A percentile compares a stretch with the other conserved stretches of the same genome.
phyloP scores from a whole-genome alignment of 2,329 filamentous ascomycete genomes.

The Harringtonia aguacate region DNA sequence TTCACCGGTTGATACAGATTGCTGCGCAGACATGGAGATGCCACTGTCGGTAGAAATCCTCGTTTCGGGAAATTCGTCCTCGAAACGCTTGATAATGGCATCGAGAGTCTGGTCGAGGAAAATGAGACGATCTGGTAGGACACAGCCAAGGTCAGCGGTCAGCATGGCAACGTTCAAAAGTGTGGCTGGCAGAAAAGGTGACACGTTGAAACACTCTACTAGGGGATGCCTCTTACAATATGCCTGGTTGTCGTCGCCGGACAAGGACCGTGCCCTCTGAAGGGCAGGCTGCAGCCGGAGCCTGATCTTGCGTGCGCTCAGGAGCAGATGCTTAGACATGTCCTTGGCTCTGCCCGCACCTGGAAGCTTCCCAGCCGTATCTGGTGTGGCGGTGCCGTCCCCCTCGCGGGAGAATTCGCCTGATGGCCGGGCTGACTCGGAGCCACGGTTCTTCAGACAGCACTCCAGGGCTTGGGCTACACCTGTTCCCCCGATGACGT shows the following conservation, averaged over 20 bases:
- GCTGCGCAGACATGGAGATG: conserved; percentile 15
- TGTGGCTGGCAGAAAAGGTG: too few relatives aligned
- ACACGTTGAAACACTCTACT: neutral
- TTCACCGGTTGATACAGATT: conserved; percentile 5
- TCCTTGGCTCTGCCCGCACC: conserved; percentile 63
- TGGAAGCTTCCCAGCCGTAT: conserved; percentile 14
- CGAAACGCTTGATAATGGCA: conserved; percentile 89
- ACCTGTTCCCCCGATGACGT: conserved; percentile 90
- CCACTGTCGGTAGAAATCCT: conserved; percentile 32
- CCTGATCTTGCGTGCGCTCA: conserved; percentile 81
- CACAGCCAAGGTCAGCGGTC: neutral
- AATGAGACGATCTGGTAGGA: conserved; percentile 62
- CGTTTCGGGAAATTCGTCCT: conserved; percentile 91
- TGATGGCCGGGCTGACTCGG: conserved; percentile 46
- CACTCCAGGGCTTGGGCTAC: conserved; percentile 91
- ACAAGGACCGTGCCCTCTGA: conserved; percentile 57
- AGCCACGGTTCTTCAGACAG: conserved; percentile 71
- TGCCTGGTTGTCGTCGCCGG: conserved; percentile 57
- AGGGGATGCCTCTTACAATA: conserved; percentile 51
- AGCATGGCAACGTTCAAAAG: too few relatives aligned
- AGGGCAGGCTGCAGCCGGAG: conserved; percentile 74
- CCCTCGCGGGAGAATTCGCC: conserved; percentile 42
- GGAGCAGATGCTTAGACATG: conserved; percentile 83
- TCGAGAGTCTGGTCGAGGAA: conserved; percentile 85
- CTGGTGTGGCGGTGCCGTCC: conserved; percentile 26